phyloP scores from a whole-genome alignment of 2,329 filamentous ascomycete species.

The Aspergillus pseudonomiae region DNA sequence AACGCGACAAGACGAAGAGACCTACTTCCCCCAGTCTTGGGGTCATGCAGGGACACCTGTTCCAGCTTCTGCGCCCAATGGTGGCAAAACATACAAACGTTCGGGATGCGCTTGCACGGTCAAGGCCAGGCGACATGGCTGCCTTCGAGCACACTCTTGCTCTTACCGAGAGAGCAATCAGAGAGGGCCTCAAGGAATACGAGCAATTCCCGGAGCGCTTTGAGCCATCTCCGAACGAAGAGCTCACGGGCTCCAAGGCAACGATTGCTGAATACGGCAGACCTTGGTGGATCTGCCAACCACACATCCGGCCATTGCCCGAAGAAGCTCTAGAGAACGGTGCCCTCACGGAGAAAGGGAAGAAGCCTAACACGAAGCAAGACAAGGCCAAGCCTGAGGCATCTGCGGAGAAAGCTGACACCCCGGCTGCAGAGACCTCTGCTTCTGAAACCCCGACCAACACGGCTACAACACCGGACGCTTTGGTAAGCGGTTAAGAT shows the following conservation, averaged over 20 bases:
- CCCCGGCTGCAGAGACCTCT: slow-evolving; percentile 5
- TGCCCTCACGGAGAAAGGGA: slow-evolving; percentile 73
- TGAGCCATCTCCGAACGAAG: slow-evolving; percentile 38
- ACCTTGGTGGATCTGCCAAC: slow-evolving; percentile 89
- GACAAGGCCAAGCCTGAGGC: slow-evolving; percentile 18
- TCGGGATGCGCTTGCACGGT: slow-evolving; percentile 77
- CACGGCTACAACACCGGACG: slow-evolving; percentile 29
- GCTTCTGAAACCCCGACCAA: slow-evolving; percentile 16
- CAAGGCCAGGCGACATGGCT: slow-evolving; percentile 69
- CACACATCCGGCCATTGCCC: slow-evolving; percentile 82
- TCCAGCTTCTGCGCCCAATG: slow-evolving; percentile 84
- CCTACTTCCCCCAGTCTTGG: slow-evolving; percentile 68
- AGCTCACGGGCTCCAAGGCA: slow-evolving; percentile 52
- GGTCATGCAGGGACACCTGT: slow-evolving; percentile 88
- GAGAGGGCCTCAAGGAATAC: slow-evolving; percentile 71
- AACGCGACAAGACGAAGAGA: slow-evolving; percentile 47
- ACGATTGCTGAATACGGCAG: slow-evolving; percentile 74
- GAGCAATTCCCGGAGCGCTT: slow-evolving; percentile 47
- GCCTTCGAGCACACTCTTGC: slow-evolving; percentile 75
- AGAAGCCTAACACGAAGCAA: slow-evolving; percentile 37
- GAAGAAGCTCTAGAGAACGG: slow-evolving; percentile 85
- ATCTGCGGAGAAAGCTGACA: slow-evolving; percentile 10
- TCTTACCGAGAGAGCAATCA: slow-evolving; percentile 75
- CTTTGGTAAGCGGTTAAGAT: slow-evolving; percentile 33
- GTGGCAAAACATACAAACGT: slow-evolving; percentile 80